Base-by-base conservation (phyloP, 805 yeast genomes). In the Candida suzukii region DNA sequence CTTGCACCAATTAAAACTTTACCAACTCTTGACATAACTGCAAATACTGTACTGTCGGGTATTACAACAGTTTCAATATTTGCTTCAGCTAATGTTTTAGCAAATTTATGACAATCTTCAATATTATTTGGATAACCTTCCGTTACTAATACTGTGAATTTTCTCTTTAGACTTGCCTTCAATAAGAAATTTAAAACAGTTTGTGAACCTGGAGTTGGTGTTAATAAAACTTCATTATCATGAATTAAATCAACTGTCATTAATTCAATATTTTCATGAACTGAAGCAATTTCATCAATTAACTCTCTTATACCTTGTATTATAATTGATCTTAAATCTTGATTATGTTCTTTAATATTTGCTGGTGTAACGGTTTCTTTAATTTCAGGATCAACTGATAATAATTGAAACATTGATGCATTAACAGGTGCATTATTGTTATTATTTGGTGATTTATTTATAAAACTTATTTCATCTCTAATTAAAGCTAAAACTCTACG, bases 1-100 rank as follows among this genome's bases (percentile, higher is more conserved):
- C 85, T 76, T 5, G 98, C 83, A 30, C 98, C 97, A 41, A 95
- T 76, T 44, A 93, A 78, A 25, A 93, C 99, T 60, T 95, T 95
- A 35, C 97, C 96, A 5, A 93, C 98, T 49, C 96, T 72, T 30
- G 96, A 85, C 98, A 93, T 93, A 37, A 93, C 88, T 0, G 99
- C 97, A 62, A 83, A 88, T 0, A 83, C 88, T 21, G 95, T 83
- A 5, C 95, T 75, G 58, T 93, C 99, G 1, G 99, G 97, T 28
- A 93, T 84, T 41, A 93, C 75, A 2, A 90, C 84, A 2, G 96
- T 82, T 47, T 88, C 95, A 36, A 93, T 87, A 40, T 90, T 86
- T 42, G 91, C 88, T 42, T 79, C 83, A 1, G 95, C 83, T 47
- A 93, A 72, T 42, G 74, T 76, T 52, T 78, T 77, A 19, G 93